phyloP scores from a whole-genome alignment of 345 rosid genomes.

The Eucalyptus albens region DNA sequence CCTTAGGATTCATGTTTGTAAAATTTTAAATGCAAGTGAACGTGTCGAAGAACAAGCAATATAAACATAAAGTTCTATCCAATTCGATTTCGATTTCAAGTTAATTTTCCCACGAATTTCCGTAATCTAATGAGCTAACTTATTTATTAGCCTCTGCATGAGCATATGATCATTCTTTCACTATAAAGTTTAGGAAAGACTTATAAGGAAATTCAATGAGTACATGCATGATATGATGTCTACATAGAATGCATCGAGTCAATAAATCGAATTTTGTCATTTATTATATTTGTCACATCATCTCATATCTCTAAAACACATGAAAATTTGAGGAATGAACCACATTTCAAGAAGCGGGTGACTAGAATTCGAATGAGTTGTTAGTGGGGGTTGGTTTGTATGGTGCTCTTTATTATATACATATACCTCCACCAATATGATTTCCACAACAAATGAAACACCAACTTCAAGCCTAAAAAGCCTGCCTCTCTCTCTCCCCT shows the following conservation, averaged over 20 bases:
- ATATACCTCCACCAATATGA: background rate
- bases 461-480: background rate
- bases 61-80: accelerated
- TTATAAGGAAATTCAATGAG: background rate
- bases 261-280: background rate
- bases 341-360: background rate
- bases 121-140: background rate
- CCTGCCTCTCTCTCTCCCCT: background rate
- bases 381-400: background rate
- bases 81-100: background rate
- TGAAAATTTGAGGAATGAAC: accelerated
- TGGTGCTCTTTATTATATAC: background rate
- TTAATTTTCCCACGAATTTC: accelerated
- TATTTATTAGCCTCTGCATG: background rate
- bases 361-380: background rate
- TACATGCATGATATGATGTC: background rate
- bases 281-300: background rate
- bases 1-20: accelerated
- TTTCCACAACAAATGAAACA: background rate
- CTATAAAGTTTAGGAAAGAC: background rate
- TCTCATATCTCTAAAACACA: accelerated
- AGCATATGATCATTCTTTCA: accelerated
- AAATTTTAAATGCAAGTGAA: too few species aligned
- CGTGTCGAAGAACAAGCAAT: accelerated
- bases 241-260: background rate